These are phyloP conservation scores for Albizia julibrissin DNA, from an alignment of 306 rosid species.

Conservation along the genomic window DNA sequence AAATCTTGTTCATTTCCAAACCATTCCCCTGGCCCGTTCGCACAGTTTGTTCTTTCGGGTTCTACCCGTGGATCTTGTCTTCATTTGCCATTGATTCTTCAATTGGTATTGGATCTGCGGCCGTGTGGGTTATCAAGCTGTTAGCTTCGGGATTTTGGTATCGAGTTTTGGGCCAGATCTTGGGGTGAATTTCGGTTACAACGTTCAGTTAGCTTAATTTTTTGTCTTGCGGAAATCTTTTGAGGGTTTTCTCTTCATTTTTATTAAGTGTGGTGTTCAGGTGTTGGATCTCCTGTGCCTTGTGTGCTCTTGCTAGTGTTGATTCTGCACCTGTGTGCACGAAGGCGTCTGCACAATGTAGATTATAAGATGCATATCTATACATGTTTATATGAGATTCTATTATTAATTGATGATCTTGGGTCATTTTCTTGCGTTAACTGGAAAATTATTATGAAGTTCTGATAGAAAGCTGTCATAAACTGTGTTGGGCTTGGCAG, in stretches of 20 bases:
- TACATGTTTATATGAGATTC: not conserved
- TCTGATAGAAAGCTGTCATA: not conserved
- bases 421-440: not conserved
- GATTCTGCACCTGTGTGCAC: not conserved
- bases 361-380: constrained; percentile 2
- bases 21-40: not conserved
- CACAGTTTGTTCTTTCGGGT: not conserved
- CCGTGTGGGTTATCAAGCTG: constrained; percentile 11
- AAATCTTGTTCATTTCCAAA: not conserved
- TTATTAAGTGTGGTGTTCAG: not conserved
- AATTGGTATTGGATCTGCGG: constrained; percentile 54
- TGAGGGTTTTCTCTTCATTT: not conserved
- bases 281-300: constrained; percentile 40
- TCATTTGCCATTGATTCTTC: not conserved
- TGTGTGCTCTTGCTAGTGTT: not conserved
- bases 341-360: constrained; percentile 16
- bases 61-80: constrained; percentile 50
- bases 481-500: not conserved
- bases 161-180: not conserved
- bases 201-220: not conserved
- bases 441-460: not conserved
- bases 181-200: not conserved
- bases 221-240: not conserved
- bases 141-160: not conserved
- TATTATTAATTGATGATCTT: constrained; percentile 4